A percentile compares a stretch with the other conserved stretches of the same genome.
phyloP scores from a whole-genome alignment of 805 yeast genomes.

The Jamesozyma rosinii region DNA sequence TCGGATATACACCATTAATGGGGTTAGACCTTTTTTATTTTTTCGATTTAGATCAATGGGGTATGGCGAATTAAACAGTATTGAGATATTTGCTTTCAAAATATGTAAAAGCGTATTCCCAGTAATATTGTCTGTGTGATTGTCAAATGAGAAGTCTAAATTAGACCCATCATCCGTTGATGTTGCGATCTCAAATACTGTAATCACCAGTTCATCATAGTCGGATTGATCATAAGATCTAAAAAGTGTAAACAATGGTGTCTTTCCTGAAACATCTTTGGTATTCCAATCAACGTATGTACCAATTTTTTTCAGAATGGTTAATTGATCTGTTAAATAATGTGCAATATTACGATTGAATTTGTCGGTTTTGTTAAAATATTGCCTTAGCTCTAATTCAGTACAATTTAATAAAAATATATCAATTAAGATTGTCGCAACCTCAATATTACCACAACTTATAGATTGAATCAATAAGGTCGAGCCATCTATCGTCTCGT shows the following conservation, averaged over 20 bases:
- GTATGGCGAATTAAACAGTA: slow-evolving; percentile 26
- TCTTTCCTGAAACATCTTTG: slow-evolving; percentile 57
- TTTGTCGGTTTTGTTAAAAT: slow-evolving; percentile 43
- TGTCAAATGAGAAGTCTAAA: slow-evolving; percentile 37
- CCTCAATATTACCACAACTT: slow-evolving; percentile 40
- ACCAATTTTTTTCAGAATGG: slow-evolving; percentile 48
- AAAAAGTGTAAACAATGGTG: slow-evolving; percentile 72
- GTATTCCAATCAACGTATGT: slow-evolving; percentile 56
- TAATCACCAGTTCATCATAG: slow-evolving; percentile 42
- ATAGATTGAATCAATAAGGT: slow-evolving; percentile 56
- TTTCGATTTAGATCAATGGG: slow-evolving; percentile 40
- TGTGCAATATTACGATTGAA: slow-evolving; percentile 63
- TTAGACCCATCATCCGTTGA: slow-evolving; percentile 9
- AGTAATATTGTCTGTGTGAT: slow-evolving; percentile 54
- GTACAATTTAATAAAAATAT: slow-evolving; percentile 38
- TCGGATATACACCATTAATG: slow-evolving; percentile 61
- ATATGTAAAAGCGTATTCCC: slow-evolving; percentile 77
- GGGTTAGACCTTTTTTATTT: slow-evolving; percentile 53
- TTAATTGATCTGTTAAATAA: slow-evolving; percentile 50
- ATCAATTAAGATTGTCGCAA: slow-evolving; percentile 39
- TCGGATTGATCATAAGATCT: slow-evolving; percentile 71
- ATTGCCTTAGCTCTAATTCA: slow-evolving; percentile 37
- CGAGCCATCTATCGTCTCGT: slow-evolving; percentile 44
- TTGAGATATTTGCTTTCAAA: slow-evolving; percentile 41
- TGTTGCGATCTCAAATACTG: slow-evolving; percentile 38